A percentile compares a stretch with the other conserved stretches of the same genome.
Conservation (phyloP, 106 monocot species). For the Acanthochlamys bracteata region DNA sequence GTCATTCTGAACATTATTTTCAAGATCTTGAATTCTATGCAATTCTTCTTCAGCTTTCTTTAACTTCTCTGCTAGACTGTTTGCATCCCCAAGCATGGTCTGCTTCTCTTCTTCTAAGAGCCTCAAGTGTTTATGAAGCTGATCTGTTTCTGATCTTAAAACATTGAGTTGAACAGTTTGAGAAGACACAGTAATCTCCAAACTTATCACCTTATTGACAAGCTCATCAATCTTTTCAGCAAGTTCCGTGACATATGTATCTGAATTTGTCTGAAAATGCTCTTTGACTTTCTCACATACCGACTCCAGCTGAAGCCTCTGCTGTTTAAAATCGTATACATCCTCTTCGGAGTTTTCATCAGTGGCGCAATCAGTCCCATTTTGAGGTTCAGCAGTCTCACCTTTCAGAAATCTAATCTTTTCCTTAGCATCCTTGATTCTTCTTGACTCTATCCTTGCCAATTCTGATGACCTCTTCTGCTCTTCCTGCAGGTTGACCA, state of each 20-base stretch:
- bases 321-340: slow-evolving; percentile 3
- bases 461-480: slow-evolving; percentile 6
- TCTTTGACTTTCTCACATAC: slow-evolving; percentile 21
- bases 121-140: slow-evolving; percentile 14
- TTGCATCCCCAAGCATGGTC: slow-evolving; percentile 3
- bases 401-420: slow-evolving; percentile 2
- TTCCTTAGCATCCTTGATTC: slow-evolving; percentile 7
- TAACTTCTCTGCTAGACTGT: slow-evolving; percentile 6
- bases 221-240: slow-evolving; percentile 50
- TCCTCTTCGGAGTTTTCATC: background rate
- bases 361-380: background rate
- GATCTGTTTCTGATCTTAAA: slow-evolving; percentile 7
- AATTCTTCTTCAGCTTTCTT: slow-evolving; percentile 19
- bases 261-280: slow-evolving; percentile 15
- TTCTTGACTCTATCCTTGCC: slow-evolving; percentile 6
- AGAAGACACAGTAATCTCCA: slow-evolving; percentile 26
- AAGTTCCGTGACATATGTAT: slow-evolving; percentile 13
- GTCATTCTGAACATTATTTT: slow-evolving; percentile 11
- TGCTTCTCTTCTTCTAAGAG: slow-evolving; percentile 23
- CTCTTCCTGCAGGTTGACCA: slow-evolving; percentile 8
- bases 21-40: slow-evolving; percentile 12
- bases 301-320: slow-evolving; percentile 16
- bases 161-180: slow-evolving; percentile 13
- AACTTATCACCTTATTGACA: slow-evolving; percentile 15
- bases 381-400: background rate